Conservation (phyloP, 73 alveolate species). For the Tetrahymena malaccensis region DNA sequence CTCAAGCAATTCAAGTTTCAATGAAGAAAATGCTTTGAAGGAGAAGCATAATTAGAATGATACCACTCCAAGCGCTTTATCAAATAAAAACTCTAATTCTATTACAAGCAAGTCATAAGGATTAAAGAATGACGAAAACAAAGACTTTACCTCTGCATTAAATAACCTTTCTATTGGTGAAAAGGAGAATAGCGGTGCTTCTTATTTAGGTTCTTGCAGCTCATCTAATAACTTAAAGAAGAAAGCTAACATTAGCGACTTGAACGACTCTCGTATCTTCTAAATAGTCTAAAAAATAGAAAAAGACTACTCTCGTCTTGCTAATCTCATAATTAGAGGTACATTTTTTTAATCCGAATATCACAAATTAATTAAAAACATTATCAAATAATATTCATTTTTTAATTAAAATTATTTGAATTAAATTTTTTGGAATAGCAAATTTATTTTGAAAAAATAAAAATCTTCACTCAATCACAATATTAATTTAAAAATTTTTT, state of each 20-base stretch:
- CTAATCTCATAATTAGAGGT: background rate
- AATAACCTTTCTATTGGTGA: background rate
- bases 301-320: background rate
- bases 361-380: too few species aligned
- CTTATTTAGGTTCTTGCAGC: background rate
- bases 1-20: background rate
- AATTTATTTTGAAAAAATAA: too few species aligned
- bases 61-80: background rate
- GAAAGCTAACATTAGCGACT: background rate
- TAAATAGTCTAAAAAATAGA: background rate
- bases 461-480: too few species aligned
- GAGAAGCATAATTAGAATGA: conserved; percentile 6
- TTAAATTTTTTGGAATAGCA: background rate
- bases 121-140: background rate
- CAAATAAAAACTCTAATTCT: background rate
- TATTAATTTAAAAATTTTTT: too few species aligned
- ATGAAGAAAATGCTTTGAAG: conserved; percentile 16
- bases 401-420: too few species aligned
- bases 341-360: background rate
- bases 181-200: background rate
- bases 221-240: background rate
- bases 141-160: background rate
- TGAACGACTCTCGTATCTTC: background rate
- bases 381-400: background rate
- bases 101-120: background rate